Percentiles rank a stretch among this genome's conserved stretches.
phyloP scores from a whole-genome alignment of 2,329 filamentous ascomycete species.

The Penicillium griseofulvum region DNA sequence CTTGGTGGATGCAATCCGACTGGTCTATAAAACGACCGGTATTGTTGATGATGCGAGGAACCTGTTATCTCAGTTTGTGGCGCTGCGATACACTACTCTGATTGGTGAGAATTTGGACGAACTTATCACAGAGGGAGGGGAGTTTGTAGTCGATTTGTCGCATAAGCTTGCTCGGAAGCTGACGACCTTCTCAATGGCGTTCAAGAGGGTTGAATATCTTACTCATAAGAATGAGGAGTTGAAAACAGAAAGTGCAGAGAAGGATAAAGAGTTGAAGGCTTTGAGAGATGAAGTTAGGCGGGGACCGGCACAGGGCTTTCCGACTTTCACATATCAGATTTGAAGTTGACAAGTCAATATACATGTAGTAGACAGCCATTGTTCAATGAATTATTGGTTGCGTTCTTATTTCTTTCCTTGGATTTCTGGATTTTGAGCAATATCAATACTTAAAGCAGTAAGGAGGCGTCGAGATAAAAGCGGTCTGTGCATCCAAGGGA shows the following conservation, averaged over 20 bases:
- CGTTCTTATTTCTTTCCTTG: not conserved
- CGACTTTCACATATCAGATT: not conserved
- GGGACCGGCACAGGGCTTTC: not conserved
- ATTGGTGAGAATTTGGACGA: not conserved
- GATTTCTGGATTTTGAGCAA: not conserved
- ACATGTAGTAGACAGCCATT: not conserved
- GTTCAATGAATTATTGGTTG: not conserved
- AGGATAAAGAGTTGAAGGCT: not conserved
- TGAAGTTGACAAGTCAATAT: not conserved
- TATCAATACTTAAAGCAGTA: not conserved
- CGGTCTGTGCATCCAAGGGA: not conserved
- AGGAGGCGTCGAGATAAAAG: not conserved
- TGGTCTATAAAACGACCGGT: constrained; percentile 1
- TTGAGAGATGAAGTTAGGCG: not conserved
- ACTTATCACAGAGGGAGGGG: constrained; percentile 6
- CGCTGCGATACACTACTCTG: constrained; percentile 2
- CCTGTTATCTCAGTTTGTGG: constrained; percentile 8
- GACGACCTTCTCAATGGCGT: not conserved
- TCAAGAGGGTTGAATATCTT: not conserved
- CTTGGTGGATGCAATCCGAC: constrained; percentile 5
- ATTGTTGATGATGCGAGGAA: not conserved
- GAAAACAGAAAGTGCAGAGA: not conserved
- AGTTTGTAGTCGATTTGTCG: constrained; percentile 9
- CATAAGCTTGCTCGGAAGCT: constrained; percentile 8
- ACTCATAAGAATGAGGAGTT: not conserved